These are phyloP conservation scores for Nicotiana benthamiana DNA, from an alignment of 257 asterid genomes.

Conservation along the genomic window DNA sequence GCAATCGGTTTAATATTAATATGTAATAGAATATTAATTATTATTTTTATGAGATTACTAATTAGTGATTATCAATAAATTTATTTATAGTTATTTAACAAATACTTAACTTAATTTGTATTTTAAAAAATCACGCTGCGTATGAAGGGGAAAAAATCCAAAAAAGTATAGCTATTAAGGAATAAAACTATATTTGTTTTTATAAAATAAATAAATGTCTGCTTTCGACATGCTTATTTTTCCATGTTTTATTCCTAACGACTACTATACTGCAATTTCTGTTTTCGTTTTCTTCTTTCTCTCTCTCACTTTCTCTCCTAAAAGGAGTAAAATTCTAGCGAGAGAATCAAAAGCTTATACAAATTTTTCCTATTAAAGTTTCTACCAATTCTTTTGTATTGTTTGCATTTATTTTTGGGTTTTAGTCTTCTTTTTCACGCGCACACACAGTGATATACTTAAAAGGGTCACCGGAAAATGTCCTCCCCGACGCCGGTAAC, in stretches of 20 bases:
- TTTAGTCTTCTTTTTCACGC: neutral
- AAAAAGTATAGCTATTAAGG: neutral
- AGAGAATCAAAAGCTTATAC: neutral
- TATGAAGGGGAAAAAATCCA: too few species aligned
- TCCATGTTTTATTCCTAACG: neutral
- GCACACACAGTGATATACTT: neutral
- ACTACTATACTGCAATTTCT: neutral
- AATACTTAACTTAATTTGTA: too few species aligned
- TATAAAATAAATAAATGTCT: neutral
- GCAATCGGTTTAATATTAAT: too few species aligned
- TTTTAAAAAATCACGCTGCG: too few species aligned
- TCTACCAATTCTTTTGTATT: neutral
- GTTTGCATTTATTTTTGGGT: neutral
- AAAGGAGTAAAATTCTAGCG: neutral
- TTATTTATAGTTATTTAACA: too few species aligned
- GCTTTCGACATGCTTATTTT: neutral
- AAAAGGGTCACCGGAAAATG: constrained; percentile 6
- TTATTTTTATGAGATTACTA: too few species aligned
- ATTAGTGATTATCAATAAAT: too few species aligned
- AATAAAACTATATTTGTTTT: neutral
- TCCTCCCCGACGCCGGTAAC: constrained; percentile 33
- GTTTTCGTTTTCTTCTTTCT: neutral
- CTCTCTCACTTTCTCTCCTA: neutral
- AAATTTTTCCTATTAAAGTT: neutral
- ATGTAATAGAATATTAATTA: too few species aligned